phyloP scores from a whole-genome alignment of 768 basidiomycete genomes.

The Pulveroboletus frians region DNA sequence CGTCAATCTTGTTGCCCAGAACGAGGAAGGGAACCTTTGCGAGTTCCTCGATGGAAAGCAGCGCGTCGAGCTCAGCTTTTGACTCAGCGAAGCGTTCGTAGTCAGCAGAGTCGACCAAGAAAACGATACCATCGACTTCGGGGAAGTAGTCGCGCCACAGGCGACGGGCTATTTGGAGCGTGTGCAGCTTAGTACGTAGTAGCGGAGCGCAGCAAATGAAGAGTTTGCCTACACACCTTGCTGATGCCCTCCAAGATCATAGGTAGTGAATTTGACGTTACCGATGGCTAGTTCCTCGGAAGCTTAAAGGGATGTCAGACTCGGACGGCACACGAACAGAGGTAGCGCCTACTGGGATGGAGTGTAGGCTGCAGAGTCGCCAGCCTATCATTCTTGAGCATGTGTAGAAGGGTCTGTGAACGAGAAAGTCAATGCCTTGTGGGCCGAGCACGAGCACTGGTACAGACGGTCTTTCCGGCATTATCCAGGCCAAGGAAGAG shows the following conservation, averaged over 20 bases:
- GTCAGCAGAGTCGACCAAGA: slow-evolving; percentile 96
- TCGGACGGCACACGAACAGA: neutral
- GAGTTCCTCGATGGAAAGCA: slow-evolving; percentile 93
- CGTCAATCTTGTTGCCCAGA: slow-evolving; percentile 99
- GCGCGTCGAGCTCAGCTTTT: slow-evolving; percentile 94
- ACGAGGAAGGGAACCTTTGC: slow-evolving; percentile 96
- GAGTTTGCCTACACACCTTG: slow-evolving; percentile 56
- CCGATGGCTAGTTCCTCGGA: slow-evolving; percentile 99
- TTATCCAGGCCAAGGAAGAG: slow-evolving; percentile 98
- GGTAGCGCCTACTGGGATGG: slow-evolving; percentile 77
- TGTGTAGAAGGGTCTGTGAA: slow-evolving; percentile 85
- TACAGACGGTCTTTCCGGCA: slow-evolving; percentile 93
- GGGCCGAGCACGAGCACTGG: neutral
- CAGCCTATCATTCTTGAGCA: slow-evolving; percentile 98
- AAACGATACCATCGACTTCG: slow-evolving; percentile 97
- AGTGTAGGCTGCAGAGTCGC: slow-evolving; percentile 97
- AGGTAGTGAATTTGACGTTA: slow-evolving; percentile 98
- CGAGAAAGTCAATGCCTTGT: slow-evolving; percentile 2
- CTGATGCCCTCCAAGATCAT: slow-evolving; percentile 96
- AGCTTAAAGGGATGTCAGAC: slow-evolving; percentile 44
- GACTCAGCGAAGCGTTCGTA: slow-evolving; percentile 94
- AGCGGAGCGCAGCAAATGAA: neutral
- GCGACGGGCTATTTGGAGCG: slow-evolving; percentile 64
- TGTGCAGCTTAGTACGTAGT: neutral
- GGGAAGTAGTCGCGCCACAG: slow-evolving; percentile 99